These are phyloP conservation scores for Phylloporus sp. DNA, from an alignment of 768 basidiomycete species.

Conservation along the genomic window DNA sequence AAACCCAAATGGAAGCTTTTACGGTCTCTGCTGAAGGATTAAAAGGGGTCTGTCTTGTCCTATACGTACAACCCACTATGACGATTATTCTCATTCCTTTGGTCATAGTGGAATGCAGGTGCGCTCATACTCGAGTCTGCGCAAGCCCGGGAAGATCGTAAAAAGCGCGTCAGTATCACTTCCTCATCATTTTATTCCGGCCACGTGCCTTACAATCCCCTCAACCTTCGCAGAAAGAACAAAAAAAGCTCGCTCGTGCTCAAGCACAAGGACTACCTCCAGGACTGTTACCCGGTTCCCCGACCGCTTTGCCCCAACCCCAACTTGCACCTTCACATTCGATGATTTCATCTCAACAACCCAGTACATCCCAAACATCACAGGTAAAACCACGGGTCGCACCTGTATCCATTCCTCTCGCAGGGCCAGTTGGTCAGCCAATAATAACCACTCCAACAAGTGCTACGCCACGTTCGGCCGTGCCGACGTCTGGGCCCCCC, in stretches of 20 bases:
- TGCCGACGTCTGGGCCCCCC: slow-evolving; percentile 22
- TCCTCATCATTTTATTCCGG: slow-evolving; percentile 1
- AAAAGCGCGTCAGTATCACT: slow-evolving; percentile 58
- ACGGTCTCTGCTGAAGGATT: slow-evolving; percentile 67
- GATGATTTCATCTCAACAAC: slow-evolving; percentile 20
- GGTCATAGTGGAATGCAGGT: slow-evolving; percentile 60
- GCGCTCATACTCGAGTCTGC: slow-evolving; percentile 62
- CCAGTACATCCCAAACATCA: slow-evolving; percentile 10
- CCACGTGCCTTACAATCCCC: slow-evolving; percentile 10
- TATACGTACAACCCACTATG: slow-evolving; percentile 11
- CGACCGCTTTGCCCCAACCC: slow-evolving; percentile 33
- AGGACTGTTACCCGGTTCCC: slow-evolving; percentile 20
- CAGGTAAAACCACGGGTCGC: slow-evolving; percentile 29
- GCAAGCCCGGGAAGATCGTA: slow-evolving; percentile 74
- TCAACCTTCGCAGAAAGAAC: slow-evolving; percentile 54
- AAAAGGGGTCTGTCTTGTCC: slow-evolving; percentile 58
- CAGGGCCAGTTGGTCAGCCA: slow-evolving; percentile 23
- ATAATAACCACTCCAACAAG: slow-evolving; percentile 32
- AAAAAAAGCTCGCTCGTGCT: slow-evolving; percentile 63
- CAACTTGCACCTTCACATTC: slow-evolving; percentile 26
- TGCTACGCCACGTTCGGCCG: slow-evolving; percentile 29
- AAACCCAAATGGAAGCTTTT: slow-evolving; percentile 71
- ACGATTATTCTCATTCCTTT: slow-evolving; percentile 8
- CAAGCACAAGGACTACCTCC: slow-evolving; percentile 33
- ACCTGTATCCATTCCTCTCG: slow-evolving; percentile 32